Evolutionary conservation across 371 early-diverging fungal genomes (phyloP), one percentile per base, ranked within the genome.

Genomic region (Rhizopus stolonifer): DNA sequence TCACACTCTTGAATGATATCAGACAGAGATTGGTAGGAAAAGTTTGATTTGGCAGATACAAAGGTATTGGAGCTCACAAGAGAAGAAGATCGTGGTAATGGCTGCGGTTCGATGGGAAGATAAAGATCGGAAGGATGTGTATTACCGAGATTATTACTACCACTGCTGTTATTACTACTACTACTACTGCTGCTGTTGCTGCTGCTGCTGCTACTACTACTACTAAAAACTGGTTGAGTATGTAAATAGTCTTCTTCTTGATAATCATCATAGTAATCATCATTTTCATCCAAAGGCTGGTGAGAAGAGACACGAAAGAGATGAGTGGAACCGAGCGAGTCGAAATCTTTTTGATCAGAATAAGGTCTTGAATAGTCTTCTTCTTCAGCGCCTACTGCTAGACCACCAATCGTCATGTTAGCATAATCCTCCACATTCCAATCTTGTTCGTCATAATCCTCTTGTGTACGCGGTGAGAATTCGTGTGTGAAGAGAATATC

Each of bases 401-500:
- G n/a, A 34, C 17, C 36, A 13, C 17, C 21, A 22, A 18, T 49
- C 17, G 10, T 36, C 36, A 31, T 24, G 18, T 18, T 54, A 36
- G 36, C 14, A 15, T 36, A 36, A 14, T n/a, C 46, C n/a, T 38
- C 46, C 23, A 29, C 33, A 11, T 46, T 23, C 18, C 51, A 43
- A 11, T 59, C 52, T 26, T 52, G 49, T 26, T 58, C 45, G 1
- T 34, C 32, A 18, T 19, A 9, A 15, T 38, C 42, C 11, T 36
- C 22, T 3, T n/a, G 44, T 33, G 56, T 49, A 22, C 53, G 64
- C 18, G 58, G 68, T 2, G 62, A 56, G 31, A 75, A 49, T 15
- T 71, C 69, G 21, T 69, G 77, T 2, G 77, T 77, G 52, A 73
- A 77, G 69, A 77, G 64, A 36, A 67, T 67, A 29, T 77, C 77